These are phyloP conservation scores for Termitomyces sp. DNA, from an alignment of 768 basidiomycete species.

Conservation along the genomic window DNA sequence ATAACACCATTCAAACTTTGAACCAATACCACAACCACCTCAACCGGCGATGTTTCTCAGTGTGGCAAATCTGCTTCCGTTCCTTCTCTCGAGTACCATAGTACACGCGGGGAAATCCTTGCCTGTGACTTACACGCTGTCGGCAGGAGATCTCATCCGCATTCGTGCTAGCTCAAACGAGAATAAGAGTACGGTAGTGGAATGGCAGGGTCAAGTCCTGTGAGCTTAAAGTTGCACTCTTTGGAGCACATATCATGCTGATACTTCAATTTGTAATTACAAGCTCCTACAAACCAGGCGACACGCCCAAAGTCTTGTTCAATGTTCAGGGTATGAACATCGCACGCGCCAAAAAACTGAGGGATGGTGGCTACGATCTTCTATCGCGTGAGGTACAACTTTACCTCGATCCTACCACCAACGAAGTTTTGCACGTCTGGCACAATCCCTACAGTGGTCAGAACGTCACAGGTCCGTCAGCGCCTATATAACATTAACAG, in stretches of 20 bases:
- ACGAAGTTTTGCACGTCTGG: slow-evolving; percentile 20
- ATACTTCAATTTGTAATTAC: background rate
- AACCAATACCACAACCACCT: background rate
- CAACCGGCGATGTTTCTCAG: background rate
- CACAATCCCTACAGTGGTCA: slow-evolving; percentile 17
- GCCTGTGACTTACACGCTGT: background rate
- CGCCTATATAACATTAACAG: background rate
- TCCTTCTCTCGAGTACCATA: background rate
- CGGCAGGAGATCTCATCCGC: slow-evolving; percentile 16
- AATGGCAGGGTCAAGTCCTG: slow-evolving; percentile 23
- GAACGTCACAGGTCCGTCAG: slow-evolving; percentile 15
- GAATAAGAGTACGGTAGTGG: slow-evolving; percentile 15
- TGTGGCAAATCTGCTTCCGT: background rate
- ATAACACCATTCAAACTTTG: too few species aligned
- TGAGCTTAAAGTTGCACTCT: background rate
- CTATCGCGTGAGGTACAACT: slow-evolving; percentile 18
- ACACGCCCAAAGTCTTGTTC: slow-evolving; percentile 17
- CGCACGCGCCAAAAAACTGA: slow-evolving; percentile 15
- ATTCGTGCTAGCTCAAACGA: slow-evolving; percentile 20
- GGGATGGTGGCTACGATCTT: slow-evolving; percentile 19
- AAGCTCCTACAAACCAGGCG: slow-evolving; percentile 20
- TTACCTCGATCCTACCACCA: slow-evolving; percentile 18
- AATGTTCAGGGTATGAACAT: slow-evolving; percentile 21
- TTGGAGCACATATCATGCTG: background rate
- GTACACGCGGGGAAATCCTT: background rate